Evolutionary conservation across 163 green algal genomes (phyloP).

Genomic region (Scenedesmus sp.): DNA sequence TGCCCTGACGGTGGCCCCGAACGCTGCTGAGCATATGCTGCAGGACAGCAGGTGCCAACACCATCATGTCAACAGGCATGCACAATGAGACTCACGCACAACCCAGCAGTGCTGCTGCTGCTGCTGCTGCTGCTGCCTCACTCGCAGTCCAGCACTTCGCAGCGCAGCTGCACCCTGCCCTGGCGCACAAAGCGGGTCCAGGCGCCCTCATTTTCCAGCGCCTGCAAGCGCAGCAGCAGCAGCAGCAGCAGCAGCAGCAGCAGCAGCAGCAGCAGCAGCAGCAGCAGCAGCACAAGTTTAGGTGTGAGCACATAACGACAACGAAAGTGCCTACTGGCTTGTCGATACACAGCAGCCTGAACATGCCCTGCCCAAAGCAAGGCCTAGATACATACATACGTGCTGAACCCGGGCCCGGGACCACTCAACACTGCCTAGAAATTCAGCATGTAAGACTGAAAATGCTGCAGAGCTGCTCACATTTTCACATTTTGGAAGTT

Average conservation of each 20-base stretch:
- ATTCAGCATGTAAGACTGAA: too few species aligned
- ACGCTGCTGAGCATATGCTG: background rate
- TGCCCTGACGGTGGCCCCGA: background rate
- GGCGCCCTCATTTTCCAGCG: conserved; percentile 47
- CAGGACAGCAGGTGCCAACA: background rate
- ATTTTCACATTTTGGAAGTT: too few species aligned
- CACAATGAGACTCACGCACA: background rate
- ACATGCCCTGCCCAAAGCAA: too few species aligned
- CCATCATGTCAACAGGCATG: background rate
- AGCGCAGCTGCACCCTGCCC: conserved; percentile 32
- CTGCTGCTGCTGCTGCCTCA: background rate
- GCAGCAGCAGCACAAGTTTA: background rate
- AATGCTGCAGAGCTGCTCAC: too few species aligned
- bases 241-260: background rate
- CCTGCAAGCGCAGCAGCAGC: conserved; percentile 15
- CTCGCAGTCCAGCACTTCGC: conserved; percentile 52
- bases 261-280: background rate
- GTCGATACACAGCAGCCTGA: too few species aligned
- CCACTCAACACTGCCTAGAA: too few species aligned
- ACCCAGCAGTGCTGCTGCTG: background rate
- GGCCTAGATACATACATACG: too few species aligned
- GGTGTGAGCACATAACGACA: background rate
- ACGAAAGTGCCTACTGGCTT: too few species aligned
- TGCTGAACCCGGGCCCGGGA: too few species aligned
- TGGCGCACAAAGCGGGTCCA: conserved; percentile 52